Base-by-base conservation (phyloP, 768 basidiomycete genomes). In the Phylloporus rhodoxanthus region DNA sequence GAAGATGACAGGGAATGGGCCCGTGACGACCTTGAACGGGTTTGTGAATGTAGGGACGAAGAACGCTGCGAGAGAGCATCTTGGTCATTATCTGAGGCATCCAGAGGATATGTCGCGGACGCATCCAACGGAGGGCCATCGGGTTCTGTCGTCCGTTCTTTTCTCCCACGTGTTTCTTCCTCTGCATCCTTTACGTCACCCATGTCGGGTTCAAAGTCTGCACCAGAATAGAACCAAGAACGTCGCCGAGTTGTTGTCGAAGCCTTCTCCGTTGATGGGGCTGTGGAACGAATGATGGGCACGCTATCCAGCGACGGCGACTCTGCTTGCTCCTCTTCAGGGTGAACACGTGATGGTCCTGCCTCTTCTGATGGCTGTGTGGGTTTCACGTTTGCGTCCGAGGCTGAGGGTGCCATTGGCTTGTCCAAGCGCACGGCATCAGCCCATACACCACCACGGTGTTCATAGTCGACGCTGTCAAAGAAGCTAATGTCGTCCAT, bases 401-500 rank as follows among this genome's bases (percentile, higher is more conserved):
- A 51, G n/a, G 34, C 25, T 15, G 54, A 39, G 8, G 40, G 20
- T 20, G 53, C 5, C 56, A 61, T 44, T 15, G 56, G 53, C 20
- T 53, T 60, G 43, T 75, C 75, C 25, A 58, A 69, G 26, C 84
- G 75, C 3, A 70, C 75, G 8, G 92, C 85, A 55, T 92, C 89
- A 8, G 80, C 75, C 79, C 87, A 98, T 55, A 99, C 87, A 7
- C 94, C 95, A 39, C 94, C 95, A 32, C 95, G 83, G 50, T 78
- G 83, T 44, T 62, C 58, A 58, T 78, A 84, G 2, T 63, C 58
- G 3, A 61, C 60, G 30, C 87, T 94, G 65, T 96, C 87, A 64
- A 95, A 98, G 76, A 93, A 97, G 11, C 93, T 77, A 51, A 98
- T 87, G 60, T 99, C 96, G 66, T 99, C 96, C 92, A 97, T 96